Conservation (phyloP, 192 early-diverging fungal species). For the Kickxella alabastrina region DNA sequence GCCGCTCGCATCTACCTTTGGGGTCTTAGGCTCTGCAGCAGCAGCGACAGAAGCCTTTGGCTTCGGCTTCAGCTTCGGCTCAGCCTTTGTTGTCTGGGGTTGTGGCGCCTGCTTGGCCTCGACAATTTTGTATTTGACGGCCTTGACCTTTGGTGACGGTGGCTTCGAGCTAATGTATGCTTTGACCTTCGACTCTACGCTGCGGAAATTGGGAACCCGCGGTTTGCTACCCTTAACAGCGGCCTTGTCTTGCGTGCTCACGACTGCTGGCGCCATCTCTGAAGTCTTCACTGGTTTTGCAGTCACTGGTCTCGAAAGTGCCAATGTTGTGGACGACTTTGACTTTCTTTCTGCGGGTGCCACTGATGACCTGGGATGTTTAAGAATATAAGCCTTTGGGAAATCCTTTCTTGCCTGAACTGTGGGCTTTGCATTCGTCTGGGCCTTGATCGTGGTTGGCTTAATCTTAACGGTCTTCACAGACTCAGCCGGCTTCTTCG, state of each 20-base stretch:
- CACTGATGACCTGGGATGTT: too few relatives aligned
- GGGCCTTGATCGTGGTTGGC: too few relatives aligned
- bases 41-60: neutral
- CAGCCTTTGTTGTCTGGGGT: neutral
- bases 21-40: neutral
- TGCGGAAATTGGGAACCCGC: slow-evolving; percentile 6
- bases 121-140: slow-evolving; percentile 7
- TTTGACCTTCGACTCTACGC: slow-evolving; percentile 47
- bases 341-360: neutral
- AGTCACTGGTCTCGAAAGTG: too few relatives aligned
- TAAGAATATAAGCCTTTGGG: neutral
- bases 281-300: too few relatives aligned
- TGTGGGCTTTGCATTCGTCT: slow-evolving; percentile 1
- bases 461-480: too few relatives aligned
- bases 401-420: neutral
- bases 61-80: slow-evolving; percentile 1
- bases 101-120: neutral
- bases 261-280: too few relatives aligned
- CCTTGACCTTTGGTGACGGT: slow-evolving; percentile 15
- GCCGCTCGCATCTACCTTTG: neutral
- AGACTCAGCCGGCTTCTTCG: too few relatives aligned
- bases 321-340: too few relatives aligned
- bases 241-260: neutral
- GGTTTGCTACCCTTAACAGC: neutral
- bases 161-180: slow-evolving; percentile 39